Evolutionary conservation across 2,329 filamentous ascomycete genomes (phyloP).

Genomic region (Fusarium torreyae): DNA sequence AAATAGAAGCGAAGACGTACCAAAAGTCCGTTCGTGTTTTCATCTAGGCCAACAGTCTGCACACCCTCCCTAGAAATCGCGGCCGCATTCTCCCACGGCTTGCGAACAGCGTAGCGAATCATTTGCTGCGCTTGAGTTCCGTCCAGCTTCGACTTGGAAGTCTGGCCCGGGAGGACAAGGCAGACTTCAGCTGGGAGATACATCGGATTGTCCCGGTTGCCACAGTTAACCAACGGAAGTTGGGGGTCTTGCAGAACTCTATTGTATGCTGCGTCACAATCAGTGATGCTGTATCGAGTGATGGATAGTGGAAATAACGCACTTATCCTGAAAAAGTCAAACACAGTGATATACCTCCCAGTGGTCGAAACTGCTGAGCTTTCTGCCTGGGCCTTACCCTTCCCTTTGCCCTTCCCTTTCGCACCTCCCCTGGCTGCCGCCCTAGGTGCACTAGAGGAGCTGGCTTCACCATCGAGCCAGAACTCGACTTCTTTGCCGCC

Average conservation of each 20-base stretch:
- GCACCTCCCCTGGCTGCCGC: neutral
- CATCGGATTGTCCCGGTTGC: neutral
- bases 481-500: constrained; percentile 69
- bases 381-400: neutral
- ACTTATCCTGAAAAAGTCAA: neutral
- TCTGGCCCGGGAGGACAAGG: neutral
- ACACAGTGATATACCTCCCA: neutral
- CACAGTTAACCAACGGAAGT: neutral
- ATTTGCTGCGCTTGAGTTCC: neutral
- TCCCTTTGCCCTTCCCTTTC: neutral
- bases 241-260: neutral
- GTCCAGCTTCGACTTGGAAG: neutral
- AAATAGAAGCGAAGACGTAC: neutral
- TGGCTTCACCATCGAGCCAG: constrained; percentile 52
- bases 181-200: neutral
- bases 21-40: neutral
- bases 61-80: neutral
- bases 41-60: neutral
- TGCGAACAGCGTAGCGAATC: neutral
- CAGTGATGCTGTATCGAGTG: too few relatives aligned
- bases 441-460: neutral
- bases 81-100: neutral
- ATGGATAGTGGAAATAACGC: neutral
- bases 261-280: neutral
- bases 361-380: neutral